Evolutionary conservation across 352 stramenopile genomes (phyloP).

Genomic region (Phytophthora rubi): DNA sequence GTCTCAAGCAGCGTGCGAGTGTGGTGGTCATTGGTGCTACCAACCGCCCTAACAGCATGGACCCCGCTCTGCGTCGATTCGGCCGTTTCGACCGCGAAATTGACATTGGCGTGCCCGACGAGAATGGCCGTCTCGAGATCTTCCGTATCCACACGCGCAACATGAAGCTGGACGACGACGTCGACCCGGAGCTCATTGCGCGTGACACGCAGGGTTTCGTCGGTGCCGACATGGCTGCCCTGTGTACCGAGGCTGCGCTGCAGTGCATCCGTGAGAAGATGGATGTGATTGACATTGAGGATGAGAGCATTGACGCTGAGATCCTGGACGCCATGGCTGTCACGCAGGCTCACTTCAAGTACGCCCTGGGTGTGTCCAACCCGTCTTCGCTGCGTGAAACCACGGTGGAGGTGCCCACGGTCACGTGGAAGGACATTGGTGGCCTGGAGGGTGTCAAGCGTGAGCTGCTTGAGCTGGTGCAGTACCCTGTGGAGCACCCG

Average conservation of each 20-base stretch:
- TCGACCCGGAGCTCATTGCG: slow-evolving; percentile 98
- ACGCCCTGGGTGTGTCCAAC: slow-evolving; percentile 98
- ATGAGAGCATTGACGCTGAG: slow-evolving; percentile 99
- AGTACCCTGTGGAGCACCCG: slow-evolving; percentile 99
- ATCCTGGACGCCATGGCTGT: slow-evolving; percentile 99
- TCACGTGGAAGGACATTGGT: slow-evolving; percentile 99
- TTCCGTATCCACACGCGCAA: slow-evolving; percentile 99
- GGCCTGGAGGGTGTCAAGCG: slow-evolving; percentile 98
- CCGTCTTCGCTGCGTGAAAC: slow-evolving; percentile 98
- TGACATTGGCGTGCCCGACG: slow-evolving; percentile 99
- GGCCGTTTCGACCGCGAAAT: slow-evolving; percentile 99
- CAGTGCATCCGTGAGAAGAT: slow-evolving; percentile 99
- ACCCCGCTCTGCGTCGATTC: slow-evolving; percentile 97
- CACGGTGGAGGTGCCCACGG: slow-evolving; percentile 98
- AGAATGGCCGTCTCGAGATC: slow-evolving; percentile 98
- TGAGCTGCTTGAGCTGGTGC: slow-evolving; percentile 98
- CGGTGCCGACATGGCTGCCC: slow-evolving; percentile 98
- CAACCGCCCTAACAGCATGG: slow-evolving; percentile 99
- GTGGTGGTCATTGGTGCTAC: slow-evolving; percentile 99
- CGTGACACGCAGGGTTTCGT: slow-evolving; percentile 99
- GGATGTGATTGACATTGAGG: slow-evolving; percentile 99
- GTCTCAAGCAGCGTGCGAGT: slow-evolving; percentile 90
- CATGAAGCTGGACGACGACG: slow-evolving; percentile 99
- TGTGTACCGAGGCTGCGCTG: slow-evolving; percentile 98
- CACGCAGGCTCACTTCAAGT: slow-evolving; percentile 99